Evolutionary conservation across 495 filamentous ascomycete genomes (phyloP).

Genomic region (Podospora didyma): DNA sequence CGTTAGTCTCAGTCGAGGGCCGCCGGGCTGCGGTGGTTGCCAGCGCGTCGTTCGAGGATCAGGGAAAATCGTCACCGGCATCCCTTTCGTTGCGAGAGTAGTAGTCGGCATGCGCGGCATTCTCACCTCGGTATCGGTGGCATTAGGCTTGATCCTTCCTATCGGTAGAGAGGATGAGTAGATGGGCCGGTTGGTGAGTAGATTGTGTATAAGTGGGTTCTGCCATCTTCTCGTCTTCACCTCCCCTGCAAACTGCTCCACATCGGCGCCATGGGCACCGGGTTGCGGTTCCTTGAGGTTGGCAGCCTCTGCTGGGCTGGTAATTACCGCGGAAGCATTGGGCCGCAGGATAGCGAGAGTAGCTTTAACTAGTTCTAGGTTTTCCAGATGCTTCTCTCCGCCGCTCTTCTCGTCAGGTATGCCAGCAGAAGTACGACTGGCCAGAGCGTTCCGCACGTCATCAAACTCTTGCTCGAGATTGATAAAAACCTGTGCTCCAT

Average conservation of each 20-base stretch:
- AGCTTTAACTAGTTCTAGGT: constrained; percentile 64
- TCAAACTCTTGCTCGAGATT: constrained; percentile 90
- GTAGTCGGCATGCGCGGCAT: constrained; percentile 42
- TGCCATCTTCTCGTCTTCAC: constrained; percentile 72
- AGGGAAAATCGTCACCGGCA: constrained; percentile 81
- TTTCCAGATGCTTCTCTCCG: constrained; percentile 53
- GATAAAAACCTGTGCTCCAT: constrained; percentile 81
- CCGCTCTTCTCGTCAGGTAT: not conserved
- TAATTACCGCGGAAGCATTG: constrained; percentile 80
- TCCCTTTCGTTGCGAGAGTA: constrained; percentile 86
- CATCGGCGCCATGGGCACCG: not conserved
- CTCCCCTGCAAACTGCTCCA: constrained; percentile 51
- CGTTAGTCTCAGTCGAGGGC: constrained; percentile 57
- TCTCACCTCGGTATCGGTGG: constrained; percentile 5
- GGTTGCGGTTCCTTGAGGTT: constrained; percentile 24
- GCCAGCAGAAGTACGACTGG: not conserved
- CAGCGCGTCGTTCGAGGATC: constrained; percentile 60
- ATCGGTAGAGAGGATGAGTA: constrained; percentile 85
- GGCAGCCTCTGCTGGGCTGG: constrained; percentile 79
- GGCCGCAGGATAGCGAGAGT: constrained; percentile 75
- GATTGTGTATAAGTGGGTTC: constrained; percentile 94
- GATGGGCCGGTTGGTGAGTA: constrained; percentile 90
- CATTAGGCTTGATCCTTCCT: constrained; percentile 45
- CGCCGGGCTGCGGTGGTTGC: constrained; percentile 54
- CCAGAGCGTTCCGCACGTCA: constrained; percentile 59